Evolutionary conservation across 768 basidiomycete genomes (phyloP).

Genomic region (Dioszegia hungarica): DNA sequence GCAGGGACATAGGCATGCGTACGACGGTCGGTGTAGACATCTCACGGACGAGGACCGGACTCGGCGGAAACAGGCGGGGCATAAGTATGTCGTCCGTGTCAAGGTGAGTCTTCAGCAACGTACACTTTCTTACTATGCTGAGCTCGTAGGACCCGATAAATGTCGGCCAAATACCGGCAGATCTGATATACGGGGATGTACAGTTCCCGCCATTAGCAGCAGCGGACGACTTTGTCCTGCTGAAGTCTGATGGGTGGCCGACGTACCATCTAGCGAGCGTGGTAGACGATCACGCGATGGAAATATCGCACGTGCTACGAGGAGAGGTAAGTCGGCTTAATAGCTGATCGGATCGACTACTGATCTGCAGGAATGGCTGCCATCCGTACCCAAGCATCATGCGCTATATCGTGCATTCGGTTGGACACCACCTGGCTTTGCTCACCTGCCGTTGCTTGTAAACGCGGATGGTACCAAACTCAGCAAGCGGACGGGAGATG

Average conservation of each 20-base stretch:
- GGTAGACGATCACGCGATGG: slow-evolving; percentile 94
- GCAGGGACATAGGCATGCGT: slow-evolving; percentile 68
- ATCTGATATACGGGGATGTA: slow-evolving; percentile 71
- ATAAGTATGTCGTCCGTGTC: slow-evolving; percentile 76
- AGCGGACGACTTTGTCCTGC: slow-evolving; percentile 86
- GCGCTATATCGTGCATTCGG: slow-evolving; percentile 77
- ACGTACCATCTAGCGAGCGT: slow-evolving; percentile 96
- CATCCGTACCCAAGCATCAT: slow-evolving; percentile 84
- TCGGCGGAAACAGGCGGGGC: slow-evolving; percentile 66
- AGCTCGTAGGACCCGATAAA: neutral
- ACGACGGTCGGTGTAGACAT: slow-evolving; percentile 83
- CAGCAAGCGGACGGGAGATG: slow-evolving; percentile 89
- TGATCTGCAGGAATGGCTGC: slow-evolving; percentile 78
- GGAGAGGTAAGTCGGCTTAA: slow-evolving; percentile 66
- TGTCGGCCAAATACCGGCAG: slow-evolving; percentile 50
- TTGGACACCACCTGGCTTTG: slow-evolving; percentile 71
- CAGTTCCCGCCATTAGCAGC: slow-evolving; percentile 40
- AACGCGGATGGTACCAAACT: slow-evolving; percentile 90
- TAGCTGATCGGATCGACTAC: neutral
- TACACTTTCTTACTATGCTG: neutral
- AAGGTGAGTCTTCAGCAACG: slow-evolving; percentile 56
- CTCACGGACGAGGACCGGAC: slow-evolving; percentile 80
- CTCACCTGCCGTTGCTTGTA: slow-evolving; percentile 82
- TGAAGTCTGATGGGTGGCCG: slow-evolving; percentile 89
- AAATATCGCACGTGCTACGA: slow-evolving; percentile 87